phyloP scores from a whole-genome alignment of 345 rosid species.

The Viola odorata region DNA sequence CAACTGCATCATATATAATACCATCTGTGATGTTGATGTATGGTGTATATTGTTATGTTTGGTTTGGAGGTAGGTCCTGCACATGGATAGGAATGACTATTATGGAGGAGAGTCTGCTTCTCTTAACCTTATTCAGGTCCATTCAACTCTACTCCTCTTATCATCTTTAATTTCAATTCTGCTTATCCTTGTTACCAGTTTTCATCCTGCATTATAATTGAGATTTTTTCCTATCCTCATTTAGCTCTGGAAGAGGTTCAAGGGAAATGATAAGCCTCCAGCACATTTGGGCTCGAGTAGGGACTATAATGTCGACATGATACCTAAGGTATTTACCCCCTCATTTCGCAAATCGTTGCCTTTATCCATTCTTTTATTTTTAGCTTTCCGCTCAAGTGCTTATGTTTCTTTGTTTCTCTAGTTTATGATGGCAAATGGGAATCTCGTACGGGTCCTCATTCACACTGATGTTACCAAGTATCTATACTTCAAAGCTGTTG shows the following conservation, averaged over 20 bases:
- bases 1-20: too few relatives aligned
- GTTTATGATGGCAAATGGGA: constrained; percentile 99
- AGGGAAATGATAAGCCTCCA: constrained; percentile 85
- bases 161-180: neutral
- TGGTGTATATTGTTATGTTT: neutral
- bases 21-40: too few relatives aligned
- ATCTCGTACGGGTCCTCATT: constrained; percentile 97
- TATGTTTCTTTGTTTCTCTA: constrained; percentile 20
- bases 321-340: constrained; percentile 65
- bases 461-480: constrained; percentile 94
- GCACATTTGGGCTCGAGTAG: constrained; percentile 86
- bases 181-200: neutral
- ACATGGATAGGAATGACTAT: constrained; percentile 97
- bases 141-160: too few relatives aligned
- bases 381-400: neutral
- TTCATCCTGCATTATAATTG: neutral
- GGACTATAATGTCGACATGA: constrained; percentile 98
- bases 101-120: constrained; percentile 99
- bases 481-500: constrained; percentile 89
- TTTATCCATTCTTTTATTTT: neutral
- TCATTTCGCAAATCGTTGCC: neutral
- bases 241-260: constrained; percentile 94
- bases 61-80: constrained; percentile 58
- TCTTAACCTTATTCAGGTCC: constrained; percentile 90
- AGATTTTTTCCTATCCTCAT: constrained; percentile 18